Conservation (phyloP, 768 basidiomycete genomes). For the Chiua virens region DNA sequence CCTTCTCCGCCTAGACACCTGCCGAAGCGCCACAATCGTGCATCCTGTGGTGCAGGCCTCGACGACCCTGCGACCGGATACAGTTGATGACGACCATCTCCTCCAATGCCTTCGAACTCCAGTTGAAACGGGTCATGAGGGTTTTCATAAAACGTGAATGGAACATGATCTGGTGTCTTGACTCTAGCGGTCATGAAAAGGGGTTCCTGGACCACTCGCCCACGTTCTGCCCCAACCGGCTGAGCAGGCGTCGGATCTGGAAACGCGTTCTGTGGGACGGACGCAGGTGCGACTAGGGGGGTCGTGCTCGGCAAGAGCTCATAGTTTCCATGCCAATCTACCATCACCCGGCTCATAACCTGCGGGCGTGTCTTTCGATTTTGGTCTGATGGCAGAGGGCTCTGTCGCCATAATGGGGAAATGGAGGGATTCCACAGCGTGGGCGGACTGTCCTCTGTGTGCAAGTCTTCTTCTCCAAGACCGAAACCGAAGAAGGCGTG, state of each 20-base stretch:
- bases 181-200: not conserved
- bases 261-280: constrained; percentile 21
- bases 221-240: not conserved
- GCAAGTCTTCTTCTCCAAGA: not conserved
- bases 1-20: constrained; percentile 11
- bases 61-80: constrained; percentile 9
- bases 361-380: not conserved
- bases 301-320: constrained; percentile 13
- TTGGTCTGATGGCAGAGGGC: not conserved
- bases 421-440: not conserved
- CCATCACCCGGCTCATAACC: constrained; percentile 4
- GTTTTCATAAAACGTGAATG: constrained; percentile 1
- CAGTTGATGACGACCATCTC: not conserved
- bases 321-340: constrained; percentile 21
- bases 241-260: constrained; percentile 19
- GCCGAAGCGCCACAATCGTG: constrained; percentile 15
- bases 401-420: not conserved
- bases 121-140: constrained; percentile 24
- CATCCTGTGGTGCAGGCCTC: not conserved
- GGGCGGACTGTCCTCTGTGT: not conserved
- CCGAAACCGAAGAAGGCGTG: constrained; percentile 27
- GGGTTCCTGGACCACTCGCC: not conserved
- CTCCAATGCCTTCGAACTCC: constrained; percentile 7
- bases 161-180: not conserved
- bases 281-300: constrained; percentile 1